phyloP scores from a whole-genome alignment of 306 rosid species.

The Hippophae rhamnoides region DNA sequence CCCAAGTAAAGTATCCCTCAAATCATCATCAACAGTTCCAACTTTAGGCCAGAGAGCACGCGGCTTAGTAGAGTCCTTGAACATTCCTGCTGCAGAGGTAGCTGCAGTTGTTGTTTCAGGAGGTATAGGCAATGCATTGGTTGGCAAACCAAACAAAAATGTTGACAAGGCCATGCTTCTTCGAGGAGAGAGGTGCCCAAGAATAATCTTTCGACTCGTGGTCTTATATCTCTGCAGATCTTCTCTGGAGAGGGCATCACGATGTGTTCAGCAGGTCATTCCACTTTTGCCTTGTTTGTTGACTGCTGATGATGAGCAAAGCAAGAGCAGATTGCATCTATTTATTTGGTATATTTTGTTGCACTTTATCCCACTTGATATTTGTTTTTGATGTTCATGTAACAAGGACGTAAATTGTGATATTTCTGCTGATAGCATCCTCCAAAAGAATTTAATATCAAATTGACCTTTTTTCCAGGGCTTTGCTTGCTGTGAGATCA shows the following conservation, averaged over 20 bases:
- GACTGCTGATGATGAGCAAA: conserved; percentile 88
- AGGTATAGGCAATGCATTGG: conserved; percentile 82
- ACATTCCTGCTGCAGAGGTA: conserved; percentile 98
- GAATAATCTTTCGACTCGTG: conserved; percentile 79
- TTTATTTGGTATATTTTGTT: conserved; percentile 67
- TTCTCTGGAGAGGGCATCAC: conserved; percentile 80
- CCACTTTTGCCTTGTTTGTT: conserved; percentile 79
- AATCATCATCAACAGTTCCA: conserved; percentile 60
- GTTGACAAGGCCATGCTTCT: conserved; percentile 91
- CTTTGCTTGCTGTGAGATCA: conserved; percentile 78
- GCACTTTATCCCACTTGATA: conserved; percentile 8
- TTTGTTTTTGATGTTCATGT: conserved; percentile 5
- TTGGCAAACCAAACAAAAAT: conserved; percentile 75
- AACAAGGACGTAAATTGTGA: conserved; percentile 2
- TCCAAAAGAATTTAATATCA: conserved; percentile 22
- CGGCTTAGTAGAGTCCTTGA: conserved; percentile 89
- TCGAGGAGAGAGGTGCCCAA: conserved; percentile 86
- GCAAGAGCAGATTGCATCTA: conserved; percentile 84
- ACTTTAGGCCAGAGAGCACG: conserved; percentile 96
- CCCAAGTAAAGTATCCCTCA: conserved; percentile 51
- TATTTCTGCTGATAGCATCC: conserved; percentile 1
- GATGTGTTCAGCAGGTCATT: conserved; percentile 71
- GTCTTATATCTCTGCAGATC: conserved; percentile 79
- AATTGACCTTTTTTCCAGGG: conserved; percentile 48
- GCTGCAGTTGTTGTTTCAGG: conserved; percentile 99